These are phyloP conservation scores for Durio zibethinus DNA, from an alignment of 345 rosid genomes.

Conservation along the genomic window DNA sequence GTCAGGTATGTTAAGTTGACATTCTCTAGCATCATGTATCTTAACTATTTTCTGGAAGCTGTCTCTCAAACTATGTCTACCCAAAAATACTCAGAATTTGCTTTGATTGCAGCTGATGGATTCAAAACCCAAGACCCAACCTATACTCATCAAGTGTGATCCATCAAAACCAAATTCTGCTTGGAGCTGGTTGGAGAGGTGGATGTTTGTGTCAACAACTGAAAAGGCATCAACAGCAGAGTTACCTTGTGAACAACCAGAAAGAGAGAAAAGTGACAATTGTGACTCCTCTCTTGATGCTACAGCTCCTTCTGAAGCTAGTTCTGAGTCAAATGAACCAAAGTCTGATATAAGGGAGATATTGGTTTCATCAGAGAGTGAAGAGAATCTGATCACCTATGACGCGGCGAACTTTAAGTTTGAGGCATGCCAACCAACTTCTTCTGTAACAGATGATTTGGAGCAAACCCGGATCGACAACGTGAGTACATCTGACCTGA, in stretches of 20 bases:
- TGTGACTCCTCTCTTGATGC: slow-evolving; percentile 24
- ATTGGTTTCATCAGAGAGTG: slow-evolving; percentile 28
- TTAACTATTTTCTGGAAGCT: slow-evolving; percentile 7
- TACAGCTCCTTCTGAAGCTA: slow-evolving; percentile 31
- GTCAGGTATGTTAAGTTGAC: slow-evolving; percentile 49
- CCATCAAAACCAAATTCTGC: slow-evolving; percentile 67
- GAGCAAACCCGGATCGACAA: slow-evolving; percentile 39
- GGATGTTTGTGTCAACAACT: slow-evolving; percentile 67
- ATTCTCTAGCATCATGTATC: slow-evolving; percentile 3
- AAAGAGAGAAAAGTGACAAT: slow-evolving; percentile 30
- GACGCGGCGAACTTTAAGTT: slow-evolving; percentile 31
- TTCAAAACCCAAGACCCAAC: slow-evolving; percentile 63
- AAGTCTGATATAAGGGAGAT: slow-evolving; percentile 26
- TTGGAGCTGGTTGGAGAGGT: slow-evolving; percentile 97
- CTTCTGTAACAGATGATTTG: slow-evolving; percentile 22
- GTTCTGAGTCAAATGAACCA: slow-evolving; percentile 28
- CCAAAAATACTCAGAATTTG: slow-evolving; percentile 5
- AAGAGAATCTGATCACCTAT: slow-evolving; percentile 38
- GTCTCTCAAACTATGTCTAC: slow-evolving; percentile 5
- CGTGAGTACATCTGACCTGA: slow-evolving; percentile 30
- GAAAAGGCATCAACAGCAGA: slow-evolving; percentile 38
- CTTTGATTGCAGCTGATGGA: slow-evolving; percentile 63
- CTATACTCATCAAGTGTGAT: slow-evolving; percentile 78
- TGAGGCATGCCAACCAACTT: slow-evolving; percentile 23
- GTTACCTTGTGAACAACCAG: slow-evolving; percentile 31